phyloP scores from a whole-genome alignment of 148 eudicot species.

The Beta vulgaris region DNA sequence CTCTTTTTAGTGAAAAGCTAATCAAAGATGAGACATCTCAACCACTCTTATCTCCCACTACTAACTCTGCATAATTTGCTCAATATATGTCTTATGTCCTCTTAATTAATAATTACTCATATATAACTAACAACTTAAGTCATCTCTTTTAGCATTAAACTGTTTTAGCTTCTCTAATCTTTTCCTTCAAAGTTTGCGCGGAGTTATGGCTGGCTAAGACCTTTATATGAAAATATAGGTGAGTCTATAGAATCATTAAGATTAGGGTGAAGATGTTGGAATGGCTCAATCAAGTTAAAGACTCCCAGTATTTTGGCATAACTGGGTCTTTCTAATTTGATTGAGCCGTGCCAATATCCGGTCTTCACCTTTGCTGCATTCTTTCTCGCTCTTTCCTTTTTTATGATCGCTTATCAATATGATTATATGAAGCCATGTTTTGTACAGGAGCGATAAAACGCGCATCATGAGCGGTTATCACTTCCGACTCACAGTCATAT shows the following conservation, averaged over 20 bases:
- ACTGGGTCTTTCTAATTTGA: constrained; percentile 52
- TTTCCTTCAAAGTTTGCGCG: not conserved
- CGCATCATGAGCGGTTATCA: too few relatives aligned
- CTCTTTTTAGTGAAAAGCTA: not conserved
- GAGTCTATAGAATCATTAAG: not conserved
- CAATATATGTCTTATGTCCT: not conserved
- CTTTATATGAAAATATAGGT: not conserved
- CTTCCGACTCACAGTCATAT: too few relatives aligned
- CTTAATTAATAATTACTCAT: not conserved
- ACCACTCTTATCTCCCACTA: constrained; percentile 23
- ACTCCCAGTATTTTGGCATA: constrained; percentile 10
- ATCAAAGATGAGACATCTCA: constrained; percentile 23
- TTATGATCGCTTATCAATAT: too few relatives aligned
- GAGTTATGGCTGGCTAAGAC: not conserved
- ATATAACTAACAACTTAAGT: not conserved
- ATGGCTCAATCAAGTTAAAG: constrained; percentile 62
- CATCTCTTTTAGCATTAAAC: not conserved
- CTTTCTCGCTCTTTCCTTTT: not conserved
- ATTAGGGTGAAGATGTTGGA: constrained; percentile 52
- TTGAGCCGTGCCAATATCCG: constrained; percentile 95
- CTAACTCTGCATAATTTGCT: constrained; percentile 5
- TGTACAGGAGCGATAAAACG: too few relatives aligned
- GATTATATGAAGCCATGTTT: too few relatives aligned
- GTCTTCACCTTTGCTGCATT: constrained; percentile 6
- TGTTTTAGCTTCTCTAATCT: not conserved